Percentiles rank a stretch among this genome's conserved stretches.
Evolutionary conservation across 768 basidiomycete genomes (phyloP).

Genomic region (Tulasnella sp.): DNA sequence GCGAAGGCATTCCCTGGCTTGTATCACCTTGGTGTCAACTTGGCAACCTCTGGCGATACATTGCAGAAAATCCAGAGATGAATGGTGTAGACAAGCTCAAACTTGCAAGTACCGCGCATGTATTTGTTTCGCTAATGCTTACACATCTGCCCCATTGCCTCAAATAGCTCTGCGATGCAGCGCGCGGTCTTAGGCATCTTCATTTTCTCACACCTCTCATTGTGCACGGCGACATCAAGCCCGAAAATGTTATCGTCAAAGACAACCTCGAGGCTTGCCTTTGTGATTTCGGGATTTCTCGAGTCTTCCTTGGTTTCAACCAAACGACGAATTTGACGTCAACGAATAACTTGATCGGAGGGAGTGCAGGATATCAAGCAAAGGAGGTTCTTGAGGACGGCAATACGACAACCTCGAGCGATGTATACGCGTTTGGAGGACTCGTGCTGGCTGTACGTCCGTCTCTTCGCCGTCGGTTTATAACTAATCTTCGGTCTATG

Average conservation of each 20-base stretch:
- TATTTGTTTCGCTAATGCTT: background rate
- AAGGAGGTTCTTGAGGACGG: background rate
- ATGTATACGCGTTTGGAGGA: slow-evolving; percentile 21
- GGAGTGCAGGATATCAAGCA: background rate
- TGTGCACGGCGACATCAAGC: slow-evolving; percentile 15
- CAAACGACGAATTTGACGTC: background rate
- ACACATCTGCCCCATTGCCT: background rate
- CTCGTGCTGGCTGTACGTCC: background rate
- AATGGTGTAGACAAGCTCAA: background rate
- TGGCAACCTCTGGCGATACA: background rate
- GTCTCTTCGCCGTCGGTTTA: background rate
- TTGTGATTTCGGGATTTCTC: background rate
- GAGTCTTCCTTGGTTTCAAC: background rate
- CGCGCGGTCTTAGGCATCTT: background rate
- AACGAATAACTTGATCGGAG: background rate
- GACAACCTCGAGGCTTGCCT: background rate
- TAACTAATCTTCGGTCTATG: background rate
- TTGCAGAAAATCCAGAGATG: background rate
- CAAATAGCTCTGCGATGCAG: background rate
- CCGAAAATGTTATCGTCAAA: background rate
- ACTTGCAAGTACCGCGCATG: background rate
- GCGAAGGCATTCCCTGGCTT: background rate
- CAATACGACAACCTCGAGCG: background rate
- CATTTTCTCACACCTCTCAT: background rate
- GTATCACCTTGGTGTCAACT: background rate